Base-by-base conservation (phyloP, 768 basidiomycete genomes). In the Agaricus blazei region DNA sequence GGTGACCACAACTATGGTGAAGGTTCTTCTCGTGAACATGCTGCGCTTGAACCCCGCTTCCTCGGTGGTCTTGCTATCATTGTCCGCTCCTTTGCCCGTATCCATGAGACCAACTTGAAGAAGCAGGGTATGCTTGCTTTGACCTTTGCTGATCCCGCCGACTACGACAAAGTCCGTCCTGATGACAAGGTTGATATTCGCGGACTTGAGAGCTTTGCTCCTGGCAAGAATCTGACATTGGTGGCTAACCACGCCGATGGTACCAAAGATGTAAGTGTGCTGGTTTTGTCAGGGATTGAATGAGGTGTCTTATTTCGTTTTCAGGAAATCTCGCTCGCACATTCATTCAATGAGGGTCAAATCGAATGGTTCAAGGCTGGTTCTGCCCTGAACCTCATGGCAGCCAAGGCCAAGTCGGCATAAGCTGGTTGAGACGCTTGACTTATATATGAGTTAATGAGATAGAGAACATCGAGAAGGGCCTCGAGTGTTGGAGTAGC, bases 331-430 rank as follows among this genome's bases (percentile, higher is more conserved):
- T 47, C 80, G 23, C 85, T 94, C 58, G 90, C 91, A 26, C 93
- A 97, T 72, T 90, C 92, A 11, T 98, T 97, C 81, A 98, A 98
- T 68, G 88, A 93, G 72, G 93, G 93, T 46, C 95, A 97, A 74
- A 95, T 97, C 67, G 92, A 83, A 63, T 97, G 96, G 95, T 98
- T 97, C 86, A 95, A 94, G 81, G 93, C 93, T 64, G 96, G 96
- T 41, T 93, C 90, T 61, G 92, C 93, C 15, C 83, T 96, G 51
- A 94, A 95, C 80, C 66, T 93, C 73, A 88, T 87, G 86, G 86
- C 85, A 58, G 75, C 82, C 58, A 81, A 79, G 70, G 83, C 84
- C 45, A 85, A 79, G 42, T 52, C 42, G 19, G 51, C 43, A 6
- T 52, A 26, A 45, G 43, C 14, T 27, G 34, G 26, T 29, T 12